These are phyloP conservation scores for Blumeria hordei DNA, from an alignment of 2,329 filamentous ascomycete species.

Conservation along the genomic window DNA sequence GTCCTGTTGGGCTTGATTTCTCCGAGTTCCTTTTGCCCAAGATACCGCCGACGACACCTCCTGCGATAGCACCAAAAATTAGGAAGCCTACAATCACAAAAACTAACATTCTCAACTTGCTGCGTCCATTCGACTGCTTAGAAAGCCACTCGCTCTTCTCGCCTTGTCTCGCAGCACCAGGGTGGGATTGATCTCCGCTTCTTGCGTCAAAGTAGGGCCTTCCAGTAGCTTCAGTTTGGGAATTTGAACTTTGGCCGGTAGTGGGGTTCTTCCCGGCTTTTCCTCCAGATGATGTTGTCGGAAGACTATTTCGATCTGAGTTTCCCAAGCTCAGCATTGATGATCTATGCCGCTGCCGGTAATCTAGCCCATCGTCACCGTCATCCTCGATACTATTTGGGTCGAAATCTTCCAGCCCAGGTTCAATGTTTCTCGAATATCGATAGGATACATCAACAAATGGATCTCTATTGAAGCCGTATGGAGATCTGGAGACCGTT, in stretches of 20 bases:
- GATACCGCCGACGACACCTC: slow-evolving; percentile 41
- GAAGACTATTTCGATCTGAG: slow-evolving; percentile 6
- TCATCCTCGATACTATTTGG: slow-evolving; percentile 68
- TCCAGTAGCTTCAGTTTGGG: background rate
- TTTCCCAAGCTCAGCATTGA: slow-evolving; percentile 20
- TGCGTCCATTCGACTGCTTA: slow-evolving; percentile 35
- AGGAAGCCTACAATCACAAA: slow-evolving; percentile 37
- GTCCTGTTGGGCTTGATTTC: slow-evolving; percentile 11
- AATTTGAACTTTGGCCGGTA: slow-evolving; percentile 5
- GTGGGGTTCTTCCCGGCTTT: slow-evolving; percentile 14
- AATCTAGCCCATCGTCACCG: slow-evolving; percentile 59
- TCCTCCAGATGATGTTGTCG: slow-evolving; percentile 11
- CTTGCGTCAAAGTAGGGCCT: background rate
- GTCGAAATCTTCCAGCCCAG: slow-evolving; percentile 19
- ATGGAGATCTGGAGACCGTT: slow-evolving; percentile 8
- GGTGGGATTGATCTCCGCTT: background rate
- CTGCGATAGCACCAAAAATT: slow-evolving; percentile 45
- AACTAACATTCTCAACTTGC: slow-evolving; percentile 44
- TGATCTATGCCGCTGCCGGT: slow-evolving; percentile 25
- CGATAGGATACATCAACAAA: slow-evolving; percentile 11
- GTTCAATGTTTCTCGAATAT: slow-evolving; percentile 13
- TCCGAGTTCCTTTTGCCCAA: slow-evolving; percentile 13
- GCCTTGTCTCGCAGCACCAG: background rate
- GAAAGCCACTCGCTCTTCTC: slow-evolving; percentile 46
- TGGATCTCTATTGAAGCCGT: slow-evolving; percentile 9